Percentiles rank a stretch among this genome's conserved stretches.
These are phyloP conservation scores for Borealophlyctis nickersoniae DNA, from an alignment of 192 early-diverging fungal species.

Conservation along the genomic window DNA sequence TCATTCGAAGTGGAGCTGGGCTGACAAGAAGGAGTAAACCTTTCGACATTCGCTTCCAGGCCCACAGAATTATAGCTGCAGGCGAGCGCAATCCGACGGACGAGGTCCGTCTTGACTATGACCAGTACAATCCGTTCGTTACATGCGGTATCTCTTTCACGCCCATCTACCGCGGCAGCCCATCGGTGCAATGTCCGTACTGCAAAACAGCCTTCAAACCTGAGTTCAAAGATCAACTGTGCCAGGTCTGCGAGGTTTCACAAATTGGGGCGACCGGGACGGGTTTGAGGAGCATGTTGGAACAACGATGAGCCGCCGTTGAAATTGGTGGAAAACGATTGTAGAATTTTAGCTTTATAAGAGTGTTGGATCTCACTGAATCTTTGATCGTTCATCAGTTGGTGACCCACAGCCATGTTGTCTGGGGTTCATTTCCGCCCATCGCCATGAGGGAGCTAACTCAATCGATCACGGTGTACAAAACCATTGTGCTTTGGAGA, in stretches of 20 bases:
- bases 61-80: conserved; percentile 63
- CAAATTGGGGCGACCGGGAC: conserved; percentile 74
- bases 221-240: conserved; percentile 73
- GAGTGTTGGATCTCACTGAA: no score
- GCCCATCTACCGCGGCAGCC: conserved; percentile 87
- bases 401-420: no score
- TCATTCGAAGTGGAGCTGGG: background rate
- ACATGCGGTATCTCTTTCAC: conserved; percentile 80
- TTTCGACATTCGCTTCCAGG: no score
- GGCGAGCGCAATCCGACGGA: conserved; percentile 79
- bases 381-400: no score
- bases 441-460: no score
- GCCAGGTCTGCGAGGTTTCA: conserved; percentile 83
- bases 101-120: conserved; percentile 81
- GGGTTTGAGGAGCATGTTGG: conserved; percentile 48
- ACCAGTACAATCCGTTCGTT: conserved; percentile 93
- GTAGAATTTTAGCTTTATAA: no score
- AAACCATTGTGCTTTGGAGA: no score
- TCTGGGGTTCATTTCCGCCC: no score
- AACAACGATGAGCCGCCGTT: background rate
- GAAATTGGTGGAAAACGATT: no score
- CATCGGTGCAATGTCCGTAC: conserved; percentile 77
- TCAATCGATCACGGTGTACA: no score
- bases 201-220: conserved; percentile 85
- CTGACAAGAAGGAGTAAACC: no score